Base-by-base conservation (phyloP, 306 rosid species). In the Begonia masoniana region DNA sequence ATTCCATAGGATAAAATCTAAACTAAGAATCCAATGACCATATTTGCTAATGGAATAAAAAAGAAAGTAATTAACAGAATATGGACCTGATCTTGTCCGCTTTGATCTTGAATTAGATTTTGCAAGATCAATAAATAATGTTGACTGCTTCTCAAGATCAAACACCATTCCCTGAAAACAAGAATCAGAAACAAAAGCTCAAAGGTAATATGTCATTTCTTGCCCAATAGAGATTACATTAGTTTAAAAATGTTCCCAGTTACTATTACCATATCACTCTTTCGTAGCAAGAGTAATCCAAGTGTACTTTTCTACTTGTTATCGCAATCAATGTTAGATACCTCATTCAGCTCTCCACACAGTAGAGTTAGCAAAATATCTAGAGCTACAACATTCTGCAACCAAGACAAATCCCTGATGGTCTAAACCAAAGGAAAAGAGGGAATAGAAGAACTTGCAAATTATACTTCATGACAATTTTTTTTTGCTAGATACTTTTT, bases 31-130 rank as follows among this genome's bases (percentile, higher is more conserved):
- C 39, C 39, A 31, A 31, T 0, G 39, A 31, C 7, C 39, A 31
- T 31, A 31, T 31, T 31, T 31, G 39, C 39, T 7, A 31, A 31
- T n/a, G 55, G 46, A 64, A 49, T n/a, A 12, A 7, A 56, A 24
- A 56, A 59, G 14, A 16, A 36, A 10, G 64, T 36, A 48, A 36
- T 52, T 16, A 58, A 24, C 23, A 39, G 54, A 58, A 4, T 55
- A 63, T 31, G 13, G 23, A 79, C 82, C 83, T 55, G 82, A 43
- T 71, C 99, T 83, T 24, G 77, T 58, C 24, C 99, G 88, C 74
- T 86, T 86, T 42, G 99, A 69, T 70, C 94, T 76, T 60, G 99
- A 91, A 70, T 86, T 91, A 49, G 99, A 83, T 72, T 86, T 91
- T 13, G 99, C 99, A 36, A 91, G 72, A 77, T 91, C 92, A 70